Conservation (phyloP, 2,329 filamentous ascomycete genomes). For the Aureobasidium sp. region DNA sequence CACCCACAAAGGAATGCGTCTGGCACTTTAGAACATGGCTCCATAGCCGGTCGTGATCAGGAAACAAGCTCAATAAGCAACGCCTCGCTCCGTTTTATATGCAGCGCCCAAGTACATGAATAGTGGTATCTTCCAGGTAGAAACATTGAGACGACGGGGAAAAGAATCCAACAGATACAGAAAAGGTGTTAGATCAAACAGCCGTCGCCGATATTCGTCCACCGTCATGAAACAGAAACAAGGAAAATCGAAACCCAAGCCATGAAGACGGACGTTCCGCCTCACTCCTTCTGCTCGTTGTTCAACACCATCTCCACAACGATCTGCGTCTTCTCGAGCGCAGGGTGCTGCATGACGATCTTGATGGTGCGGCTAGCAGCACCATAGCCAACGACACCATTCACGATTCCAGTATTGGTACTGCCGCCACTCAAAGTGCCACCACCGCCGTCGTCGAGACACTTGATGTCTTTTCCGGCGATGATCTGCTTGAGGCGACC, state of each 20-base stretch:
- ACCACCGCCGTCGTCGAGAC: slow-evolving; percentile 76
- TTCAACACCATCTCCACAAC: slow-evolving; percentile 90
- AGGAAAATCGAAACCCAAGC: not conserved
- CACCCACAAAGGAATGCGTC: not conserved
- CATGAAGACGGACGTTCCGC: not conserved
- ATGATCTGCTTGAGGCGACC: slow-evolving; percentile 91
- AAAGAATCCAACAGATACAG: not conserved
- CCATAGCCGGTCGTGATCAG: not conserved
- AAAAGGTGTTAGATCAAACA: not conserved
- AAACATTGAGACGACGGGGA: not conserved
- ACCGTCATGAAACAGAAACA: not conserved
- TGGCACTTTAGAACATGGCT: not conserved
- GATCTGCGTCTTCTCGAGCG: slow-evolving; percentile 75
- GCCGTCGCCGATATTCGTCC: not conserved
- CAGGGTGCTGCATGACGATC: slow-evolving; percentile 90
- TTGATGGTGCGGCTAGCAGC: slow-evolving; percentile 67
- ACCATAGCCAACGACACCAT: slow-evolving; percentile 29
- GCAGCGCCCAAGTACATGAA: slow-evolving; percentile 4
- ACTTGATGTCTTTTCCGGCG: slow-evolving; percentile 79
- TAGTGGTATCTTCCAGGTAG: slow-evolving; percentile 1
- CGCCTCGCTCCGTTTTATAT: slow-evolving; percentile 6
- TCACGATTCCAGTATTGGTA: slow-evolving; percentile 27
- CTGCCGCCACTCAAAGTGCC: slow-evolving; percentile 48
- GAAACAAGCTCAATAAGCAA: not conserved
- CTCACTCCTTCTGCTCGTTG: slow-evolving; percentile 52